Evolutionary conservation across 129 eudicot species (phyloP), one percentile per base, ranked within the genome.

Genomic region (Ambrosia artemisiifolia): DNA sequence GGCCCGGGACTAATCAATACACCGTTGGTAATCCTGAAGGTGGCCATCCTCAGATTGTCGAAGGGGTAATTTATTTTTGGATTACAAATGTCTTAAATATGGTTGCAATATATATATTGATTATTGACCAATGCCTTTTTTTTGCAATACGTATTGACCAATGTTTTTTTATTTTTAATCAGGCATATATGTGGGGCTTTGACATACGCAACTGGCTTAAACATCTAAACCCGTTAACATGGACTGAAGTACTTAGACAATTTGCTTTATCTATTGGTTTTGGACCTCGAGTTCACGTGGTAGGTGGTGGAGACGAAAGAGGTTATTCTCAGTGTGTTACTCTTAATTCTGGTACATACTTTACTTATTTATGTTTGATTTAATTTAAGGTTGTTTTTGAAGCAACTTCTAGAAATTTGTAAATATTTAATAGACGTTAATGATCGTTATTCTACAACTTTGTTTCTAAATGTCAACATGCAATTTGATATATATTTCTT

Each of bases 141-240:
- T n/a, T n/a, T n/a, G n/a, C n/a, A n/a, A n/a, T n/a, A n/a, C n/a
- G n/a, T n/a, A n/a, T n/a, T n/a, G n/a, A n/a, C n/a, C n/a, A n/a
- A n/a, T n/a, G n/a, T n/a, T n/a, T n/a, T n/a, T 16, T 36, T 35
- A 53, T 62, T 60, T 60, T 14, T 60, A 12, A 60, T 60, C 13
- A 93, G 98, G 98, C 98, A 35, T 90, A 85, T 67, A 42, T 76
- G 64, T 93, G 98, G 98, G 98, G 98, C 1, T 85, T 93, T 65
- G 98, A 93, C 80, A 85, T 93, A 70, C 86, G 93, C 79, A 87
- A 80, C 77, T 93, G 98, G 98, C 90, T 87, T 74, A 82, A 84
- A 75, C 95, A 85, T 87, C 79, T 93, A 50, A 89, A 83, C 65
- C 91, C 92, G 14, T 74, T 89, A 70, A 93, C 96, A 8, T 93